Conservation (phyloP, 306 rosid genomes). For the Argentina anserina region DNA sequence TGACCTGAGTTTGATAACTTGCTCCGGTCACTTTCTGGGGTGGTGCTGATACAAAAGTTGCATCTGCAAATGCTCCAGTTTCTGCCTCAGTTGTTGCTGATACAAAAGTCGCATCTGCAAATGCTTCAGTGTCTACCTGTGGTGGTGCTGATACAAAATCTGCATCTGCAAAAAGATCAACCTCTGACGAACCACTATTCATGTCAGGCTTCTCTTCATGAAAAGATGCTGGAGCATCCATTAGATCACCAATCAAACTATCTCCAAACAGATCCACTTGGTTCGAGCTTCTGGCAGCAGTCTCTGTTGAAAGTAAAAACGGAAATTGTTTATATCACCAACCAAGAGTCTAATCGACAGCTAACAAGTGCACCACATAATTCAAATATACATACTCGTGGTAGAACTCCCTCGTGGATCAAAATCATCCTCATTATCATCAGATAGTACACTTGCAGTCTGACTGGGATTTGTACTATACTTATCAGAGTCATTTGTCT, state of each 20-base stretch:
- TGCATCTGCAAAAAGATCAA: slow-evolving; percentile 95
- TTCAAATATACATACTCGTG: slow-evolving; percentile 52
- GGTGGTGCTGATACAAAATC: slow-evolving; percentile 72
- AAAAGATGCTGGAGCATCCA: slow-evolving; percentile 76
- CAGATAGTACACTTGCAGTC: slow-evolving; percentile 38
- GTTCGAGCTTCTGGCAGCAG: slow-evolving; percentile 58
- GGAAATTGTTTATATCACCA: slow-evolving; percentile 6
- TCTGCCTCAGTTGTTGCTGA: slow-evolving; percentile 60
- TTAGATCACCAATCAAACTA: slow-evolving; percentile 78
- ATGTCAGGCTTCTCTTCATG: slow-evolving; percentile 50
- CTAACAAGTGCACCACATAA: not conserved
- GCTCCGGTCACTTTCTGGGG: slow-evolving; percentile 50
- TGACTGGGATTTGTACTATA: slow-evolving; percentile 48
- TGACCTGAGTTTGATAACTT: slow-evolving; percentile 62
- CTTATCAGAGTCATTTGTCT: slow-evolving; percentile 39
- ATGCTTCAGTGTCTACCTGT: slow-evolving; percentile 47
- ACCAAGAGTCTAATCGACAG: not conserved
- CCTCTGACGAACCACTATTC: slow-evolving; percentile 48
- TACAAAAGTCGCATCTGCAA: slow-evolving; percentile 78
- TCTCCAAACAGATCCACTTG: slow-evolving; percentile 79
- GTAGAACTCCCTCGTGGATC: slow-evolving; percentile 90
- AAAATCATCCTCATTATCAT: slow-evolving; percentile 64
- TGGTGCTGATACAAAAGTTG: slow-evolving; percentile 59
- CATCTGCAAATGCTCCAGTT: slow-evolving; percentile 63
- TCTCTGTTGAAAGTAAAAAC: slow-evolving; percentile 53